Percentiles rank a stretch among this genome's conserved stretches.
These are phyloP conservation scores for Aspergillus carbonarius DNA, from an alignment of 2,329 filamentous ascomycete genomes.

Conservation along the genomic window DNA sequence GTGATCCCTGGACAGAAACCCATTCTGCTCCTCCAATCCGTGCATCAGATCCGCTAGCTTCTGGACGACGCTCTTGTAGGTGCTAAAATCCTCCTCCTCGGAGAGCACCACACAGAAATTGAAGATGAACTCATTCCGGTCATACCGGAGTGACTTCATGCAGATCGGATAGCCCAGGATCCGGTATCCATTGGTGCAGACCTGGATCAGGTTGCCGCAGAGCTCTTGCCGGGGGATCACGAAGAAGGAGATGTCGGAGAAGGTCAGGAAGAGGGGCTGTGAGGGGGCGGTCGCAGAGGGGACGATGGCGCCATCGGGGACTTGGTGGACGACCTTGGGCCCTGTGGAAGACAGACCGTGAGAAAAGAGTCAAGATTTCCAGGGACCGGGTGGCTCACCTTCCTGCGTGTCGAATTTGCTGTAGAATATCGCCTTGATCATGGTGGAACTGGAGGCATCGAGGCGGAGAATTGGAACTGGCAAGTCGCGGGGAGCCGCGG, in stretches of 20 bases:
- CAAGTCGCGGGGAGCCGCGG: conserved; percentile 1
- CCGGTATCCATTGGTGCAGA: conserved; percentile 71
- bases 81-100: conserved; percentile 67
- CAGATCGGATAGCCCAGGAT: conserved; percentile 88
- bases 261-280: conserved; percentile 72
- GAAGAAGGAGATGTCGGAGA: conserved; percentile 83
- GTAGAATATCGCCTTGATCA: conserved; percentile 67
- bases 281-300: conserved; percentile 45
- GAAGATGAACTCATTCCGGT: conserved; percentile 96
- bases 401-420: conserved; percentile 64
- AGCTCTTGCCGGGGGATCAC: conserved; percentile 94
- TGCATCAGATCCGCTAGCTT: conserved; percentile 83
- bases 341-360: conserved; percentile 40
- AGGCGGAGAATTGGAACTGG: neutral
- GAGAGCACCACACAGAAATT: conserved; percentile 88
- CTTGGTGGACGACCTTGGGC: conserved; percentile 64
- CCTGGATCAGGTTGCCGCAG: conserved; percentile 79
- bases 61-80: conserved; percentile 80
- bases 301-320: conserved; percentile 60
- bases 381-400: conserved; percentile 35
- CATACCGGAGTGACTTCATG: conserved; percentile 77
- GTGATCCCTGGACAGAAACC: conserved; percentile 62
- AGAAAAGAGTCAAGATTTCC: neutral
- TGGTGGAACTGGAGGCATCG: conserved; percentile 31
- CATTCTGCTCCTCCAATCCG: conserved; percentile 87